A percentile compares a stretch with the other conserved stretches of the same genome.
Conservation (phyloP, 78 protist species). For the Dictyostelium citrinum region DNA sequence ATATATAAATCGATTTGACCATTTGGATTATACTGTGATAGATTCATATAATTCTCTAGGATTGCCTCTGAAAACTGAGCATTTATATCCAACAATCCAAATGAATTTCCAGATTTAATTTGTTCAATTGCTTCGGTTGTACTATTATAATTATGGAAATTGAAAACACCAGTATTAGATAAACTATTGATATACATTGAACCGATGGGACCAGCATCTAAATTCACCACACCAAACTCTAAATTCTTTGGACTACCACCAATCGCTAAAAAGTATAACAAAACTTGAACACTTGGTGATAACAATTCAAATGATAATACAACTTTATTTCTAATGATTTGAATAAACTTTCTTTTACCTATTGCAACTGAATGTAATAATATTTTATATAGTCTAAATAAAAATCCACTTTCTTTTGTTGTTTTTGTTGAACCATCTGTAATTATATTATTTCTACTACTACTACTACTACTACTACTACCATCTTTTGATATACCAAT, state of each 20-base stretch:
- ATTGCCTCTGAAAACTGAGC: not conserved
- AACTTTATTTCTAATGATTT: constrained; percentile 35
- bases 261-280: constrained; percentile 44
- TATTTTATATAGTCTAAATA: not conserved
- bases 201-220: constrained; percentile 14
- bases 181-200: not conserved
- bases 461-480: no score
- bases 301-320: constrained; percentile 29
- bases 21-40: not conserved
- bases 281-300: constrained; percentile 47
- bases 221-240: constrained; percentile 34
- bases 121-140: not conserved
- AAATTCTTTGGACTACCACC: constrained; percentile 61
- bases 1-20: not conserved
- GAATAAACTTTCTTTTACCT: constrained; percentile 23
- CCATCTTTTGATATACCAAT: not conserved
- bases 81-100: constrained; percentile 1
- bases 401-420: not conserved
- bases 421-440: not conserved
- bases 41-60: not conserved
- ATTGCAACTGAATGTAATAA: constrained; percentile 2
- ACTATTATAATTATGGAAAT: not conserved
- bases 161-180: not conserved
- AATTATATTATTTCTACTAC: no score
- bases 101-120: constrained; percentile 17